Base-by-base conservation (phyloP, 2,329 filamentous ascomycete genomes). In the Colletotrichum paranaense region DNA sequence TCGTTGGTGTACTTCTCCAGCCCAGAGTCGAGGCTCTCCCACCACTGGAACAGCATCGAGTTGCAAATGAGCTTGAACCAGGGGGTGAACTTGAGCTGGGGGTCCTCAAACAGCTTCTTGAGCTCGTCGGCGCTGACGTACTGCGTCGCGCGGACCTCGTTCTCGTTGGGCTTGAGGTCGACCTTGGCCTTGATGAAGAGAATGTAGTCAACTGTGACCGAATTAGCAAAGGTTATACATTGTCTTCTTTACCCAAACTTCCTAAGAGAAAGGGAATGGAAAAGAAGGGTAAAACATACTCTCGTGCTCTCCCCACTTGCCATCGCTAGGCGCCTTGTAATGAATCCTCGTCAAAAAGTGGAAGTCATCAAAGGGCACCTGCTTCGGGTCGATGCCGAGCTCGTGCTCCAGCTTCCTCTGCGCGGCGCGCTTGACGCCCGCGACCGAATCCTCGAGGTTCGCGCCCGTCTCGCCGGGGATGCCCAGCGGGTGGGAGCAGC, bases 21-120 rank as follows among this genome's bases (percentile, higher is more conserved):
- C 11, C 93, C 94, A 28, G 89, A 86, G 78, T 97, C 92, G 69
- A 98, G 89, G 84, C 94, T 92, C 80, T 92, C 88, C 97, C 97
- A 99, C 97, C 97, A 99, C 83, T 98, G 93, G 79, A 97, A 99
- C 55, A 99, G 90, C 94, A 98, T 95, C 62, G 94, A 95, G 83
- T 98, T 90, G 89, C 97, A 99, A 80, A 99, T 98, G 77, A 99
- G 92, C 88, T 98, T 98, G 88, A 99, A 99, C 97, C 97, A 99
- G 1, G 97, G 97, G 0, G 97, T 99, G 84, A 98, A 98, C 79
- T 92, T 93, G 78, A 97, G 88, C 66, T 85, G 88, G 4, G 93
- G 91, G 80, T 98, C 93, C 79, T 92, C 86, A 83, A 99, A 98
- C 88, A 96, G 94, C 77, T 89, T 82, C 88, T 95, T 97, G 77